A percentile compares a stretch with the other conserved stretches of the same genome.
These are phyloP conservation scores for Bullera alba DNA, from an alignment of 768 basidiomycete species.

Conservation along the genomic window DNA sequence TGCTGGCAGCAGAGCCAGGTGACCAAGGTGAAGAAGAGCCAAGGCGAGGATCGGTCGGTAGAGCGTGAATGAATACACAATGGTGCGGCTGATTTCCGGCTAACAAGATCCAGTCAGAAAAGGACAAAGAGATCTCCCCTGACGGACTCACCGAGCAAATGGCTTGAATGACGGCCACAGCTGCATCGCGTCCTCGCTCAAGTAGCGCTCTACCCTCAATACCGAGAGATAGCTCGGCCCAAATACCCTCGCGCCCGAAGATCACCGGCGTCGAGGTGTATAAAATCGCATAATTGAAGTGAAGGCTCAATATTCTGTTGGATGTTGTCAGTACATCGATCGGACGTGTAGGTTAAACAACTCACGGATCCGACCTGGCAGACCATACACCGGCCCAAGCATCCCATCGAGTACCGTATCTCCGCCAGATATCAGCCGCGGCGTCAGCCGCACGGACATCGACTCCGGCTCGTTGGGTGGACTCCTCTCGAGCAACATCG, in stretches of 20 bases:
- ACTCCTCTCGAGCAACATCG: too few species aligned
- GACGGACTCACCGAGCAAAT: slow-evolving; percentile 36
- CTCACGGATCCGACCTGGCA: slow-evolving; percentile 35
- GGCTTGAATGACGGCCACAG: slow-evolving; percentile 39
- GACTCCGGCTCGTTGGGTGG: too few species aligned
- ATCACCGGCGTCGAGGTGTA: slow-evolving; percentile 34
- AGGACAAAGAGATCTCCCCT: too few species aligned
- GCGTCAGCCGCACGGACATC: slow-evolving; percentile 2
- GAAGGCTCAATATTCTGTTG: slow-evolving; percentile 33
- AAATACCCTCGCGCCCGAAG: slow-evolving; percentile 21
- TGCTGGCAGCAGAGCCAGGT: slow-evolving; percentile 17
- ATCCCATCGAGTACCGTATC: slow-evolving; percentile 20
- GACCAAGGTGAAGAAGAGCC: slow-evolving; percentile 30
- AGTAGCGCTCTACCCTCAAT: slow-evolving; percentile 36
- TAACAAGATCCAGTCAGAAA: slow-evolving; percentile 1
- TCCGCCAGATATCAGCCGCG: slow-evolving; percentile 20
- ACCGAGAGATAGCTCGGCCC: slow-evolving; percentile 28
- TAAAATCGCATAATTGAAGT: slow-evolving; percentile 40
- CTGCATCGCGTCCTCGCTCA: slow-evolving; percentile 38
- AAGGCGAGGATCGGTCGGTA: slow-evolving; percentile 36
- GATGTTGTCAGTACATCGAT: background rate
- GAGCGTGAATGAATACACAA: slow-evolving; percentile 40
- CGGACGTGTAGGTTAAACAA: background rate
- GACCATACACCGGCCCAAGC: slow-evolving; percentile 26
- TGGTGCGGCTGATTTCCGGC: slow-evolving; percentile 41